A percentile compares a stretch with the other conserved stretches of the same genome.
Evolutionary conservation across 208 protist genomes (phyloP).

Genomic region (Trypanosoma congolense): DNA sequence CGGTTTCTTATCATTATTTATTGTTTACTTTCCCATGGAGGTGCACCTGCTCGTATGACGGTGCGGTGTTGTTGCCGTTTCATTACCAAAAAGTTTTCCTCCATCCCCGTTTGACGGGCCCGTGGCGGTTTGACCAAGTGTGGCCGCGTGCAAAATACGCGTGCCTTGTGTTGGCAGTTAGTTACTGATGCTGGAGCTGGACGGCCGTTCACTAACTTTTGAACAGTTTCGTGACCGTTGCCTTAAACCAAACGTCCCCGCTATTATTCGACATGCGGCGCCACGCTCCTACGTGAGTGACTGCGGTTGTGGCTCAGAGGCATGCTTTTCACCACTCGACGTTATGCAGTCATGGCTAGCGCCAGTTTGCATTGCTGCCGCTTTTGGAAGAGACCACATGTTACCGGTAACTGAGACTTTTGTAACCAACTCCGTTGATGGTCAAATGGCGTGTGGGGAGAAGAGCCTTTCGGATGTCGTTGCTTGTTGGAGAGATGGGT

Average conservation of each 20-base stretch:
- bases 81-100: too few relatives aligned
- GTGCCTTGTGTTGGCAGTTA: background rate
- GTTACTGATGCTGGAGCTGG: slow-evolving; percentile 43
- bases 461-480: slow-evolving; percentile 13
- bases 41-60: too few relatives aligned
- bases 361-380: slow-evolving; percentile 22
- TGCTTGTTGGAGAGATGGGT: slow-evolving; percentile 11
- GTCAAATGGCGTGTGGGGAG: slow-evolving; percentile 5
- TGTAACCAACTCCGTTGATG: background rate
- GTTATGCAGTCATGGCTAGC: slow-evolving; percentile 19
- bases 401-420: slow-evolving; percentile 18
- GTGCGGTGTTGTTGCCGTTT: too few relatives aligned
- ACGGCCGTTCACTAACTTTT: slow-evolving; percentile 53
- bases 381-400: slow-evolving; percentile 28
- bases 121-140: too few relatives aligned
- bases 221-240: slow-evolving; percentile 52
- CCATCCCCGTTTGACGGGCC: too few relatives aligned
- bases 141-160: too few relatives aligned
- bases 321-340: slow-evolving; percentile 3
- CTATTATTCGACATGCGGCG: slow-evolving; percentile 58
- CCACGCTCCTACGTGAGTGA: background rate
- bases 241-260: slow-evolving; percentile 60
- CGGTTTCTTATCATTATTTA: too few relatives aligned
- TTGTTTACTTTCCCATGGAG: too few relatives aligned
- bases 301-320: background rate